Evolutionary conservation across 495 filamentous ascomycete species (phyloP).

Genomic region (Viridothelium virens): DNA sequence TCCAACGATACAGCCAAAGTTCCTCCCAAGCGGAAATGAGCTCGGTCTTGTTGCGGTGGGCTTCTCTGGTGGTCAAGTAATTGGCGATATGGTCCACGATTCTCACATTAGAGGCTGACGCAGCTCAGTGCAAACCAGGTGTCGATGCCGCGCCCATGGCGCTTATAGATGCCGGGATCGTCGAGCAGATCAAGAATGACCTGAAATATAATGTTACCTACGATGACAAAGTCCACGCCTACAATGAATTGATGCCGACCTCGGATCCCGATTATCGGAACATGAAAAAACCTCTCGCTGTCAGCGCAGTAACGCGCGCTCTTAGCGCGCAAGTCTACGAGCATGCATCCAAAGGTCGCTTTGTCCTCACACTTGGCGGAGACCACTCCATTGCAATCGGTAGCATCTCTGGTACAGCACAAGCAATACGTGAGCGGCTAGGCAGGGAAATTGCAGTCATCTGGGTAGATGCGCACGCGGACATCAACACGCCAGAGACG

Average conservation of each 20-base stretch:
- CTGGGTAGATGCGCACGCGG: slow-evolving; percentile 97
- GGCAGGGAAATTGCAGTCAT: slow-evolving; percentile 80
- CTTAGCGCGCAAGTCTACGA: slow-evolving; percentile 80
- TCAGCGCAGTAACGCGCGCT: slow-evolving; percentile 75
- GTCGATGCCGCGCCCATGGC: slow-evolving; percentile 90
- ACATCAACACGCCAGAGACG: slow-evolving; percentile 93
- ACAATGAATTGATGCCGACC: slow-evolving; percentile 65
- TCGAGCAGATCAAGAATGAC: slow-evolving; percentile 73
- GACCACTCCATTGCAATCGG: slow-evolving; percentile 97
- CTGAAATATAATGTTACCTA: slow-evolving; percentile 81
- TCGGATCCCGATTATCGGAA: slow-evolving; percentile 68
- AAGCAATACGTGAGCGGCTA: slow-evolving; percentile 74
- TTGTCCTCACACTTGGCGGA: slow-evolving; percentile 88
- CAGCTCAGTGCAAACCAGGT: slow-evolving; percentile 69
- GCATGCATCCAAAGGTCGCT: slow-evolving; percentile 74
- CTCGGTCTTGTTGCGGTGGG: slow-evolving; percentile 91
- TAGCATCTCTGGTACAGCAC: slow-evolving; percentile 73
- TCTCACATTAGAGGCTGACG: slow-evolving; percentile 13
- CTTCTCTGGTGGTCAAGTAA: slow-evolving; percentile 93
- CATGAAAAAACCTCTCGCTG: slow-evolving; percentile 89
- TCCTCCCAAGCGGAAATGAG: slow-evolving; percentile 67
- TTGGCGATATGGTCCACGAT: neutral
- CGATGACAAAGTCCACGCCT: slow-evolving; percentile 76
- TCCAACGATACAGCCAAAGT: slow-evolving; percentile 68
- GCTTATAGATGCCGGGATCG: slow-evolving; percentile 80